Evolutionary conservation across 2,329 filamentous ascomycete species (phyloP), one percentile per base, ranked within the genome.

Genomic region (Fusarium denticulatum): DNA sequence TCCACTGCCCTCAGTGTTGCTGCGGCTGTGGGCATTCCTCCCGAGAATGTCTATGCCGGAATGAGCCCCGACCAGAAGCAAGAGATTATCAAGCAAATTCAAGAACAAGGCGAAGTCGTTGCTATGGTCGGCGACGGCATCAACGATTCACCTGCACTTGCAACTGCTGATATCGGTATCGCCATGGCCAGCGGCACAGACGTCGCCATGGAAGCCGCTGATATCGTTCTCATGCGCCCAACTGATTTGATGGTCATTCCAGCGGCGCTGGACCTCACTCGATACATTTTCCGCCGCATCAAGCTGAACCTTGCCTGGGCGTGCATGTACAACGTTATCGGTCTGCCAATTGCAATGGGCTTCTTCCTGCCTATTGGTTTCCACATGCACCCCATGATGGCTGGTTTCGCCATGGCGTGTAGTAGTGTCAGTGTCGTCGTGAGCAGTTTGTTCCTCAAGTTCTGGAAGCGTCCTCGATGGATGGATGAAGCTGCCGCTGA

Each of bases 91-190:
- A 89, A 90, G 56, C 85, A 92, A 60, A 88, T 98, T 24, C 94
- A 98, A 83, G 85, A 87, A 0, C 82, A 87, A 57, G 94, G 94
- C 69, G 89, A 95, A 77, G 86, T 93, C 56, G 94, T 98, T 32
- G 96, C 94, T 75, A 99, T 99, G 96, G 95, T 98, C 20, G 95
- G 96, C 59, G 96, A 99, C 81, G 96, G 96, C 46, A 98, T 99
- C 88, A 99, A 99, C 83, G 96, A 99, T 85, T 97, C 95, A 0
- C 96, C 96, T 1, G 96, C 96, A 2, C 90, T 99, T 16, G 96
- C 95, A 1, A 97, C 95, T 1, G 95, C 96, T 16, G 92, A 97
- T 76, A 91, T 98, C 34, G 96, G 96, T 72, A 97, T 99, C 75
- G 95, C 95, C 65, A 94, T 99, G 82, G 89, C 94, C 10, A 95